phyloP scores from a whole-genome alignment of 192 early-diverging fungal genomes.

The Backusella parvicylindrica region DNA sequence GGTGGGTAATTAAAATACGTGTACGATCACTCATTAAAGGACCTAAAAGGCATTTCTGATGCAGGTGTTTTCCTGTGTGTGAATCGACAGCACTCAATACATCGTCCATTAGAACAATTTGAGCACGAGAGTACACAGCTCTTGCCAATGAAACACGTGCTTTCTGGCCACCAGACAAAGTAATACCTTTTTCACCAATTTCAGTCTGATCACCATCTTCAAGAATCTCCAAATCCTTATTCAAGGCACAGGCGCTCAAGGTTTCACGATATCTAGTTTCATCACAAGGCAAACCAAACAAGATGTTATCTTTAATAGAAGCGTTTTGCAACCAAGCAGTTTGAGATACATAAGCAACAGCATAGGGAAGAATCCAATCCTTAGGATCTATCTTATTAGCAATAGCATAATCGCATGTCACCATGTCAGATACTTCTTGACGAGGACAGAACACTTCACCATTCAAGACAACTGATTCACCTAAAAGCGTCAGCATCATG shows the following conservation, averaged over 20 bases:
- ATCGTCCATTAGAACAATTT: constrained; percentile 79
- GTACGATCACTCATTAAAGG: constrained; percentile 70
- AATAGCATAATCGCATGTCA: constrained; percentile 44
- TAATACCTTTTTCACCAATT: constrained; percentile 84
- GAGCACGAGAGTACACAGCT: constrained; percentile 75
- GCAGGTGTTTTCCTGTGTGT: constrained; percentile 84
- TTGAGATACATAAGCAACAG: constrained; percentile 80
- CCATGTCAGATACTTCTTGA: constrained; percentile 71
- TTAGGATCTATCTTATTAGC: constrained; percentile 39
- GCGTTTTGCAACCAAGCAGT: constrained; percentile 69
- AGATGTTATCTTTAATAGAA: constrained; percentile 73
- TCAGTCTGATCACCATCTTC: constrained; percentile 79
- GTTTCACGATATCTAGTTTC: constrained; percentile 27
- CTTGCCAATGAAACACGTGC: constrained; percentile 83
- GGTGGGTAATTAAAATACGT: constrained; percentile 82
- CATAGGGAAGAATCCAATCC: constrained; percentile 35
- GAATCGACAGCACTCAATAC: constrained; percentile 91
- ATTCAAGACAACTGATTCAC: constrained; percentile 46
- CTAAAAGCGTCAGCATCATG: constrained; percentile 76
- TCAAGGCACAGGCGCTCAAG: constrained; percentile 69
- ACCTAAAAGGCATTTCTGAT: constrained; percentile 63
- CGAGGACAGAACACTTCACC: constrained; percentile 47
- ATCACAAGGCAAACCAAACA: constrained; percentile 44
- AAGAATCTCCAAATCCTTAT: constrained; percentile 75
- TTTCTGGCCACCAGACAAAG: constrained; percentile 87